Base-by-base conservation (phyloP, 2,329 filamentous ascomycete genomes). In the Aspergillus novoparasiticus region DNA sequence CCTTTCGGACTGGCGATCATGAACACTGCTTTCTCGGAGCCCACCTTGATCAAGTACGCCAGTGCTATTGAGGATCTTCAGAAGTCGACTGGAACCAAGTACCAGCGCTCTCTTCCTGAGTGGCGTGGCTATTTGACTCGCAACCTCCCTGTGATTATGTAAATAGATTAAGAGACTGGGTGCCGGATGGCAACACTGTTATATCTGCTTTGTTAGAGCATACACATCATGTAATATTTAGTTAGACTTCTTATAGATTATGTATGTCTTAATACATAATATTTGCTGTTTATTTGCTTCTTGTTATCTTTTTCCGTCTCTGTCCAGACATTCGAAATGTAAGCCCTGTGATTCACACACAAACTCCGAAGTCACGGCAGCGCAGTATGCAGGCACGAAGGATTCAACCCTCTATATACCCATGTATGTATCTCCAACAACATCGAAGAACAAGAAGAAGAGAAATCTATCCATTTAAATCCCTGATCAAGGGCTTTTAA, bases 61-160 rank as follows among this genome's bases (percentile, higher is more conserved):
- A 90, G 85, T 70, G 87, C 87, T 1, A 88, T 89, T 68, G 87
- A 89, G 74, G 83, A 89, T 71, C 71, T 88, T 65, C 83, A 85
- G 73, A 69, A 76, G 28, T 76, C 70, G 3, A 76, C 77, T 6
- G 72, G 78, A 8, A 83, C 81, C 0, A 69, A 73, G 14, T 83
- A 83, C 60, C 80, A 81, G 73, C 80, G 86, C 36, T 81, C 78
- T 2, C 71, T 80, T 54, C 86, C 86, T 0, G 75, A 78, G 61
- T 89, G 85, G 85, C 75, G 80, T 3, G 84, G 81, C 2, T 86
- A 86, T 66, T 72, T 83, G 54, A 72, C 70, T 57, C 71, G 76
- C 14, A 77, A 77, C 61, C 57, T 78, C 23, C 76, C 76, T 6
- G 73, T 78, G 11, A 71, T 74, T 65, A 76, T 59, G 58, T 59